Base-by-base conservation (phyloP, 768 basidiomycete genomes). In the Tephrocybe sp. region DNA sequence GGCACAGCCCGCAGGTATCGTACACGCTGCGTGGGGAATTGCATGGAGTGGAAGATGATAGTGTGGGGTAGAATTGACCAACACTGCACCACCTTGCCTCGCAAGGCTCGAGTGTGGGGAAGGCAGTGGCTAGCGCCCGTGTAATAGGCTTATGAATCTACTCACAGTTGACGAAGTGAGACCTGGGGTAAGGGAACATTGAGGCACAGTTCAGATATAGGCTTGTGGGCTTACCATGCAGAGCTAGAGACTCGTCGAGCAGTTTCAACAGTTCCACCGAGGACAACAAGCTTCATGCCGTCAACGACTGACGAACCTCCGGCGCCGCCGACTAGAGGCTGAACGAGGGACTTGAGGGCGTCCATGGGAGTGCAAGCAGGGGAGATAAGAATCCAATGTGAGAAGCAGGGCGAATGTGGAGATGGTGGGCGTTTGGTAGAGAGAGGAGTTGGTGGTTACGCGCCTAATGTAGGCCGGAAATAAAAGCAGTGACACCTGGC, bases 211-310 rank as follows among this genome's bases (percentile, higher is more conserved):
- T 26, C 23, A 34, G 2, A 13, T 30, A 8, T 11, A 42, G 11
- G 34, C 2, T 12, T 47, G n/a, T 20, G 16, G 50, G 69, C 79
- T 53, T 62, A 87, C 89, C 90, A 92, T 39, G 87, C 89, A 51
- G 87, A 84, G 68, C 87, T 89, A 17, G 87, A 88, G 30, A 90
- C 82, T 55, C 89, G 74, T 61, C 89, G 76, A 0, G 89, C 89
- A 0, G 89, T 92, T 71, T 92, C 89, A 51, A 92, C 90, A 1
- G 90, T 91, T 50, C 89, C 89, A 52, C 89, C 89, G 45, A 92
- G 76, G 39, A 92, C 87, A 69, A 92, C 90, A 64, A 92, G 87
- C 72, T 92, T 92, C 76, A 91, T 84, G 57, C 89, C 90, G 63
- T 92, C 89, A 68, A 92, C 79, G 74, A 91, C 82, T 43, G 87